Conservation (phyloP, 2,329 filamentous ascomycete species). For the Pseudopithomyces maydicus region DNA sequence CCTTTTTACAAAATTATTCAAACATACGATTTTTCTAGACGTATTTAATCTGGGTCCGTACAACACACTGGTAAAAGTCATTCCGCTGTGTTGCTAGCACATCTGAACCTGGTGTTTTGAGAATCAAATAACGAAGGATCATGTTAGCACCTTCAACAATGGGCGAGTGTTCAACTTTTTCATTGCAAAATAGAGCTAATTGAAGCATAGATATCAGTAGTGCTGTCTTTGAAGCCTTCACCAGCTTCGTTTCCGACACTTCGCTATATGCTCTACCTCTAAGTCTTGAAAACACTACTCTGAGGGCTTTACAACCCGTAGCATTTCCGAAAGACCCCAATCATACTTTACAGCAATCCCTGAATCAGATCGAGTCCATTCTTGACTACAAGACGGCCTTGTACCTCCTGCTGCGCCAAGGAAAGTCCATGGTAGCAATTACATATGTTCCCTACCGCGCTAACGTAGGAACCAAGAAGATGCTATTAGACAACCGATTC, state of each 20-base stretch:
- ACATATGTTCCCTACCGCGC: conserved; percentile 33
- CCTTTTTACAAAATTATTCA: no score
- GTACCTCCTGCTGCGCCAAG: conserved; percentile 27
- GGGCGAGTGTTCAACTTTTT: not conserved
- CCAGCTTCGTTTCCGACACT: conserved; percentile 12
- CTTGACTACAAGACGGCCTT: conserved; percentile 20
- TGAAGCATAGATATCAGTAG: conserved; percentile 1
- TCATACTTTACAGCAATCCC: conserved; percentile 14
- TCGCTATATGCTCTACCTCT: conserved; percentile 18
- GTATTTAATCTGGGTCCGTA: no score
- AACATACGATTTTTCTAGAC: no score
- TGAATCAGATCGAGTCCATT: conserved; percentile 23
- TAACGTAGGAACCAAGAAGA: conserved; percentile 2
- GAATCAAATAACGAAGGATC: not conserved
- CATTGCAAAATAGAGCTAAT: not conserved
- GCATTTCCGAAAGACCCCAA: not conserved
- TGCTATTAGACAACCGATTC: conserved; percentile 19
- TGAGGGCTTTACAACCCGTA: conserved; percentile 10
- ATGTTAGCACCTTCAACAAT: not conserved
- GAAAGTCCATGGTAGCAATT: conserved; percentile 18
- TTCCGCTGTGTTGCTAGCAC: no score
- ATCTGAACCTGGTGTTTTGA: no score
- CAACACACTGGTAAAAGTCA: no score
- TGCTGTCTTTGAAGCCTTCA: conserved; percentile 12
- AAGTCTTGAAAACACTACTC: not conserved